Base-by-base conservation (phyloP, 331 rosid species). In the Malus hybrid region DNA sequence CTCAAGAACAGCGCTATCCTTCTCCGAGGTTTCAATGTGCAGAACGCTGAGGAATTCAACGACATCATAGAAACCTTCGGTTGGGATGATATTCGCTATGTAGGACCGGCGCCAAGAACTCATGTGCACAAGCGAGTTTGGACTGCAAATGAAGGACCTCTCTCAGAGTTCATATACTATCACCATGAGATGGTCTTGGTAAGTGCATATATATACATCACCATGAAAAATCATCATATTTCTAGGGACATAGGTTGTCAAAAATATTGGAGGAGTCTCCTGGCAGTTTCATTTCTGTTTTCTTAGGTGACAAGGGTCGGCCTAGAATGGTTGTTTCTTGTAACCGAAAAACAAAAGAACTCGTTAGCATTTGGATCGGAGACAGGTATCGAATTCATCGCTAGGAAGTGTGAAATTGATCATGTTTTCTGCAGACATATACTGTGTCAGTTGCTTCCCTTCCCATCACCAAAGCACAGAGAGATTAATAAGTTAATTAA, bases 131-230 rank as follows among this genome's bases (percentile, higher is more conserved):
- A 93, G 70, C 79, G 93, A 69, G 80, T 93, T 0, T 90, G 91
- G 97, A 93, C 97, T 71, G 97, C 97, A 19, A 93, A 93, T 76
- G 97, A 90, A 85, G 97, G 96, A 10, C 96, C 97, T 7, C 96
- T 93, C 70, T 87, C 94, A 5, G 90, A 88, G 78, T 90, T 93
- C 91, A 83, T 93, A 13, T 86, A 88, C 84, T 93, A 82, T 61
- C 97, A 93, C 83, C 97, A 93, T 79, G 97, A 93, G 84, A 90
- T 93, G 97, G 96, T 93, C 76, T 77, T 93, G 94, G 97, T 93
- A 87, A 81, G 90, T 75, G n/a, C 27, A 32, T 55, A 20, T 28
- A 50, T 27, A 24, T 24, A 24, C 24, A 24, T 24, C 24, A 24
- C 24, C 24, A 24, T 24, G 24, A 24, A 24, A 24, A 24, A 24